These are phyloP conservation scores for Aspergillus arachidicola DNA, from an alignment of 2,329 filamentous ascomycete species.

Conservation along the genomic window DNA sequence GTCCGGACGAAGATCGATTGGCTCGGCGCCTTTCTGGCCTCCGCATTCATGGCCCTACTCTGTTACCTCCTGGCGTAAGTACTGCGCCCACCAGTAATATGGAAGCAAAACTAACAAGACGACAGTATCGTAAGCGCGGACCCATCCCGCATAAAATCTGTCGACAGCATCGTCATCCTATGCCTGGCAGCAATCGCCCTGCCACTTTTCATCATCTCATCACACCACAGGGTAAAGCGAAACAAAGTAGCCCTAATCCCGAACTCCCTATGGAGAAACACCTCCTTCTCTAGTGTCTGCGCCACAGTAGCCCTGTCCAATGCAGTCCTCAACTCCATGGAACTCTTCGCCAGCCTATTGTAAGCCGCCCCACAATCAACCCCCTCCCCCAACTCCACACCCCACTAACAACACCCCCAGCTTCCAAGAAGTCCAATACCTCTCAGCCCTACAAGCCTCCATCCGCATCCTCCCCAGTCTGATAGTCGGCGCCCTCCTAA, in stretches of 20 bases:
- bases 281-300: slow-evolving; percentile 59
- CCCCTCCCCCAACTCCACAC: not conserved
- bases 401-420: slow-evolving; percentile 31
- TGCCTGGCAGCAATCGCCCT: slow-evolving; percentile 47
- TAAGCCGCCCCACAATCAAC: slow-evolving; percentile 30
- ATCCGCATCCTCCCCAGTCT: slow-evolving; percentile 52
- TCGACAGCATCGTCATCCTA: slow-evolving; percentile 51
- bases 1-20: slow-evolving; percentile 52
- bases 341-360: slow-evolving; percentile 54
- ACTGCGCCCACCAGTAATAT: not conserved
- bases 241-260: slow-evolving; percentile 61
- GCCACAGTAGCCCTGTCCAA: slow-evolving; percentile 51
- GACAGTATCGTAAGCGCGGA: slow-evolving; percentile 26
- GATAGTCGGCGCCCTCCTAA: slow-evolving; percentile 47
- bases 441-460: slow-evolving; percentile 50
- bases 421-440: slow-evolving; percentile 55
- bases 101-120: not conserved
- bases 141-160: slow-evolving; percentile 43
- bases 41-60: slow-evolving; percentile 51
- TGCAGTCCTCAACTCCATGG: slow-evolving; percentile 51
- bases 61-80: slow-evolving; percentile 55
- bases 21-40: slow-evolving; percentile 53
- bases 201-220: slow-evolving; percentile 58
- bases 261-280: slow-evolving; percentile 63
- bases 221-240: slow-evolving; percentile 50